Percentiles rank a stretch among this genome's conserved stretches.
These are phyloP conservation scores for Aspergillus clavatus DNA, from an alignment of 2,329 filamentous ascomycete species.

Conservation along the genomic window DNA sequence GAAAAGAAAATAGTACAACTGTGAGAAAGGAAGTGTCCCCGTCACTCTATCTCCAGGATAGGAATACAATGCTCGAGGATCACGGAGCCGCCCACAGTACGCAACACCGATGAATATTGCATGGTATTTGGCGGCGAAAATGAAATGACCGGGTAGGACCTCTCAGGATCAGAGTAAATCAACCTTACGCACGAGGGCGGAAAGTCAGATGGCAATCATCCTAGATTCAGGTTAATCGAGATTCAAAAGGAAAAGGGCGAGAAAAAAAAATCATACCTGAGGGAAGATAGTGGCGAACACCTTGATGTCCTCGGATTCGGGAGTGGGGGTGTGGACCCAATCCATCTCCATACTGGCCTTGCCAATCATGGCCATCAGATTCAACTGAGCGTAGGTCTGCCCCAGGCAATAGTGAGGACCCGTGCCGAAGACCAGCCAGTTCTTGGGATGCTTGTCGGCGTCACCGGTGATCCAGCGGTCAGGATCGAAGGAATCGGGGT, in stretches of 20 bases:
- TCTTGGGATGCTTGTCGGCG: conserved; percentile 88
- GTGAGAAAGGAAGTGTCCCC: conserved; percentile 10
- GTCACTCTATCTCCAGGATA: conserved; percentile 24
- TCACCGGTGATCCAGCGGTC: conserved; percentile 88
- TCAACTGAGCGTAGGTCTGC: conserved; percentile 84
- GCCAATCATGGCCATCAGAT: conserved; percentile 82
- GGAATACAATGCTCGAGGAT: conserved; percentile 13
- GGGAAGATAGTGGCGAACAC: conserved; percentile 99
- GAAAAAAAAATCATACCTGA: conserved; percentile 53
- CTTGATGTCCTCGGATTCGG: conserved; percentile 86
- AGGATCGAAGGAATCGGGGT: conserved; percentile 83
- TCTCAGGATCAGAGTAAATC: conserved; percentile 2
- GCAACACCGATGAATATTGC: too few species aligned
- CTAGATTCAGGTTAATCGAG: conserved; percentile 43
- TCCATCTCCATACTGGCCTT: conserved; percentile 83
- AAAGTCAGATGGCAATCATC: conserved; percentile 81
- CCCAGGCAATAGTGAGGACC: conserved; percentile 96
- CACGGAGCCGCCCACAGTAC: conserved; percentile 3
- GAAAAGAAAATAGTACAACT: conserved; percentile 5
- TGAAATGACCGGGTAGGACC: background rate
- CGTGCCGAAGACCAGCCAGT: conserved; percentile 92
- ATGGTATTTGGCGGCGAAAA: too few species aligned
- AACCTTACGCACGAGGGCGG: conserved; percentile 40
- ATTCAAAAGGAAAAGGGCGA: conserved; percentile 6
- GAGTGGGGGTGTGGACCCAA: conserved; percentile 85